Evolutionary conservation across 306 rosid genomes (phyloP), one percentile per base, ranked within the genome.

Genomic region (Rubus idaeus): DNA sequence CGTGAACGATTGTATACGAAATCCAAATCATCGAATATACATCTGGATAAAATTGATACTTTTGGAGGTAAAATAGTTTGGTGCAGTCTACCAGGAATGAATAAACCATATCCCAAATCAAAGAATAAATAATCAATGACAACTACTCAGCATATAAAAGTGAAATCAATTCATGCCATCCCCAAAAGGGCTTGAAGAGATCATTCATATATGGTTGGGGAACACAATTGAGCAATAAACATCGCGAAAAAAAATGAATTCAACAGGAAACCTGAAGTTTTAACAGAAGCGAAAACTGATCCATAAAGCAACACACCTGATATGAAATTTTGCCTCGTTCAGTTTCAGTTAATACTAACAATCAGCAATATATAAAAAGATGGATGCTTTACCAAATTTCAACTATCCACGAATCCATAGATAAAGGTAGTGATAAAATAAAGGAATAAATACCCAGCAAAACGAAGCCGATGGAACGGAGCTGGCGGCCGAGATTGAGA

Each of bases 381-480:
- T 26, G 55, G 5, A 10, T 7, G 37, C 21, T 47, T 21, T 30
- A 30, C 35, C 35, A 30, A 30, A 0, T 30, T 5, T 70, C 60
- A 5, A n/a, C 30, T 30, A 17, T 57, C 13, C 30, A 55, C 4
- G 37, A 57, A 57, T 9, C 5, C 12, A 10, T 3, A 20, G 9
- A 10, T 57, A 20, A 20, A 63, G 21, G 46, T 3, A 14, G 45
- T 35, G 5, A 63, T 2, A 6, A 17, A 35, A 16, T 0, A 45
- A 63, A 2, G 68, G 18, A 37, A n/a, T 37, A 18, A 6, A 8
- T 66, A 41, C 71, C 71, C 51, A 66, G 71, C 52, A 4, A 66
- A n/a, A 9, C 70, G 69, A 64, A 7, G 44, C 67, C 67, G 67
- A 62, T 30, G 67, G 67, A 62, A 30, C 35, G 35, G 35, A 60